Percentiles rank a stretch among this genome's conserved stretches.
Conservation (phyloP, 1,139 yeast species). For the Wickerhamiella pararugosa region DNA sequence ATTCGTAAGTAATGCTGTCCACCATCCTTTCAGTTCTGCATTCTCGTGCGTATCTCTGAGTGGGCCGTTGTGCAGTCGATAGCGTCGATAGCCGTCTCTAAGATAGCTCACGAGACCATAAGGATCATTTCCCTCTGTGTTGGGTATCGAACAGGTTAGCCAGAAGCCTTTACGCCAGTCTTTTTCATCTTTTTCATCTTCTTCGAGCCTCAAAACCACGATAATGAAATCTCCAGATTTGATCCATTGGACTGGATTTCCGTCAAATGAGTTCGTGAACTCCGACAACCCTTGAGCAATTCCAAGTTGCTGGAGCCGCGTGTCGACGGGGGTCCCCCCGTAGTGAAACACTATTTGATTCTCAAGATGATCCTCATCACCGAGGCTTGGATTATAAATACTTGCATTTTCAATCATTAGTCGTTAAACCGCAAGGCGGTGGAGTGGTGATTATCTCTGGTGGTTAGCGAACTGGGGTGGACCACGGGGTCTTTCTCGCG, state of each 20-base stretch:
- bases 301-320: slow-evolving; percentile 12
- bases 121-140: background rate
- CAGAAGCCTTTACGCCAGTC: slow-evolving; percentile 14
- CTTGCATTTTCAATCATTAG: slow-evolving; percentile 6
- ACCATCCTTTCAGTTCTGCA: background rate
- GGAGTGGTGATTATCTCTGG: too few species aligned
- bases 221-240: slow-evolving; percentile 7
- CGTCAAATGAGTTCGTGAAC: slow-evolving; percentile 13
- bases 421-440: too few species aligned
- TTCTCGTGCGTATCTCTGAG: too few species aligned
- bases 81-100: slow-evolving; percentile 3
- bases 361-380: slow-evolving; percentile 13
- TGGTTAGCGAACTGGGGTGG: too few species aligned
- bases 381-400: slow-evolving; percentile 15
- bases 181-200: background rate
- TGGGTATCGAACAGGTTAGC: slow-evolving; percentile 5
- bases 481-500: too few species aligned
- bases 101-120: background rate
- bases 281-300: slow-evolving; percentile 17
- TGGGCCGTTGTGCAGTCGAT: slow-evolving; percentile 1
- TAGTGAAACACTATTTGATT: slow-evolving; percentile 13
- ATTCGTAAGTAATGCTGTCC: background rate
- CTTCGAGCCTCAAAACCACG: slow-evolving; percentile 8
- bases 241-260: slow-evolving; percentile 11
- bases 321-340: slow-evolving; percentile 4